Conservation (phyloP, 164 flowering plant species). For the Nymphaea colorata region DNA sequence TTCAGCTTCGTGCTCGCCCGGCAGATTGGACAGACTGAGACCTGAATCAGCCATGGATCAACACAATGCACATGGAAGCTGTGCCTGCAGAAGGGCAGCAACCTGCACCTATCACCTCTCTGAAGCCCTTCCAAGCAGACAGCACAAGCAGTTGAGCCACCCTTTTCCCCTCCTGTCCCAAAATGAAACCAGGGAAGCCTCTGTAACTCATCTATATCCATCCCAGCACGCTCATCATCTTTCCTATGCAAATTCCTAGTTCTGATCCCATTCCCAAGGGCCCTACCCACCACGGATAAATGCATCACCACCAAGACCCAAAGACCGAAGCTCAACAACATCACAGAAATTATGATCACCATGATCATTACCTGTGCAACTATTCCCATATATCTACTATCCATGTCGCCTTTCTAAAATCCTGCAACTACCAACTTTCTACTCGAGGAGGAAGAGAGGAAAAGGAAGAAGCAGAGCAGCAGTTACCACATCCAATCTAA, state of each 20-base stretch:
- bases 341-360: constrained; percentile 36
- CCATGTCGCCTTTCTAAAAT: constrained; percentile 10
- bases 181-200: constrained; percentile 49
- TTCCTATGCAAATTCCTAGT: not conserved
- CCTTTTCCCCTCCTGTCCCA: constrained; percentile 15
- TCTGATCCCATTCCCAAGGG: constrained; percentile 25
- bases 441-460: not conserved
- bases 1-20: not conserved
- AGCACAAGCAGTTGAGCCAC: constrained; percentile 25
- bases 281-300: constrained; percentile 44
- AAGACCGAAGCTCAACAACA: constrained; percentile 31
- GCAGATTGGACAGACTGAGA: not conserved
- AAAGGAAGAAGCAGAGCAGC: too few relatives aligned
- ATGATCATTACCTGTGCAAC: constrained; percentile 26
- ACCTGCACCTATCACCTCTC: not conserved
- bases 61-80: not conserved
- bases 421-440: not conserved
- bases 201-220: constrained; percentile 42
- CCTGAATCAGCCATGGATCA: not conserved
- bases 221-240: constrained; percentile 11
- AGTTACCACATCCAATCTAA: too few relatives aligned
- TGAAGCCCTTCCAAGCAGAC: constrained; percentile 39
- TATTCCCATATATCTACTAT: constrained; percentile 4
- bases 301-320: constrained; percentile 36
- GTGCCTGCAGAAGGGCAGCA: not conserved